Percentiles rank a stretch among this genome's conserved stretches.
phyloP scores from a whole-genome alignment of 805 yeast genomes.

The Suhomyces sp. region DNA sequence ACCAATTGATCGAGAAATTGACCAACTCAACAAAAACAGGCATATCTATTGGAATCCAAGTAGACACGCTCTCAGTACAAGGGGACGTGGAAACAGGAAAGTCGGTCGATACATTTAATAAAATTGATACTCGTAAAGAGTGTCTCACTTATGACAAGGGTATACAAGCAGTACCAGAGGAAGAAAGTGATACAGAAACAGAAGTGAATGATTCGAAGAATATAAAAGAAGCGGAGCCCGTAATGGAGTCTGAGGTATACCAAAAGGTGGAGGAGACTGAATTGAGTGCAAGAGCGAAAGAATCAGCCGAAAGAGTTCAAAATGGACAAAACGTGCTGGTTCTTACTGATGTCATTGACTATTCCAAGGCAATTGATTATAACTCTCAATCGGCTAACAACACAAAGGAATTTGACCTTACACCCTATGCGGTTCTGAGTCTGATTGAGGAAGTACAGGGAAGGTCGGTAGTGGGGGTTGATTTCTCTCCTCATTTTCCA shows the following conservation, averaged over 20 bases:
- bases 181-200: neutral
- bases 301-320: conserved; percentile 24
- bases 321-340: conserved; percentile 12
- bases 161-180: conserved; percentile 17
- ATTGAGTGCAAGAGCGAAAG: conserved; percentile 20
- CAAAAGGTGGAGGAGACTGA: conserved; percentile 18
- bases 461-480: conserved; percentile 5
- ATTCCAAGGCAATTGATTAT: conserved; percentile 9
- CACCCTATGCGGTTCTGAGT: neutral
- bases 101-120: no score
- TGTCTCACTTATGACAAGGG: conserved; percentile 21
- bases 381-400: conserved; percentile 3
- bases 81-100: no score
- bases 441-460: neutral
- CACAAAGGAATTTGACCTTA: neutral
- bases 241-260: no score
- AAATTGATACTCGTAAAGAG: no score
- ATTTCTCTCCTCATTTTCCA: conserved; percentile 15
- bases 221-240: neutral
- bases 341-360: conserved; percentile 6
- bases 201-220: neutral
- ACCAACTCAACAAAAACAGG: conserved; percentile 7
- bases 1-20: conserved; percentile 15
- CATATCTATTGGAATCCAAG: conserved; percentile 30
- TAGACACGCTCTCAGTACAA: conserved; percentile 19